These are phyloP conservation scores for Neobulgaria alba DNA, from an alignment of 2,329 filamentous ascomycete species.

Conservation along the genomic window DNA sequence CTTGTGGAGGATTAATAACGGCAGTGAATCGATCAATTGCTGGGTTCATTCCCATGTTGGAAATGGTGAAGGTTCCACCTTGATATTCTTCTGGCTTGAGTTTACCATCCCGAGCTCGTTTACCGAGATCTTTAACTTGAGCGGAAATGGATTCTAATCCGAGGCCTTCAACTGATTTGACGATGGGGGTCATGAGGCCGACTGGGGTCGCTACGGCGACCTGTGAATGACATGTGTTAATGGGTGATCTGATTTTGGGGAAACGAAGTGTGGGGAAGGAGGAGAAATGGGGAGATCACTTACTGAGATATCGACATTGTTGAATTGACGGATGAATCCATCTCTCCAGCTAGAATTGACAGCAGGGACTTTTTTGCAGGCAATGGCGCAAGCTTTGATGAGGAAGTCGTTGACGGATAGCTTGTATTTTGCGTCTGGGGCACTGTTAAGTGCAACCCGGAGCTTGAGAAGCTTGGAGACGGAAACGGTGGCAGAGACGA, in stretches of 20 bases:
- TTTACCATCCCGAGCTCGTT: constrained; percentile 93
- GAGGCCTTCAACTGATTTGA: constrained; percentile 77
- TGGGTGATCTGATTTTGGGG: background rate
- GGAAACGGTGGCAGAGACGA: constrained; percentile 82
- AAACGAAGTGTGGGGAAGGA: background rate
- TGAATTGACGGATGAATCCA: constrained; percentile 87
- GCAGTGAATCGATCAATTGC: constrained; percentile 96
- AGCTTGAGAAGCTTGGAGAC: constrained; percentile 95
- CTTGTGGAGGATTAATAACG: constrained; percentile 97
- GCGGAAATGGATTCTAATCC: constrained; percentile 83
- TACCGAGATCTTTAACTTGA: constrained; percentile 92
- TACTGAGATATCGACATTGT: constrained; percentile 88
- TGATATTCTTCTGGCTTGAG: constrained; percentile 99
- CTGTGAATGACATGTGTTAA: constrained; percentile 10
- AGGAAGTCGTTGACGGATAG: constrained; percentile 99
- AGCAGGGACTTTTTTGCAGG: constrained; percentile 85
- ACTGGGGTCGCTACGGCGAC: constrained; percentile 61
- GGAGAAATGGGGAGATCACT: constrained; percentile 42
- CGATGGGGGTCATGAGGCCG: constrained; percentile 95
- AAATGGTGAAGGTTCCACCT: constrained; percentile 97
- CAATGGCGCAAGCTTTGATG: constrained; percentile 87
- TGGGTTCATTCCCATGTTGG: constrained; percentile 99
- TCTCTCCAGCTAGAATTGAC: constrained; percentile 95
- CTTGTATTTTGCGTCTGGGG: constrained; percentile 90
- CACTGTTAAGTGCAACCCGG: constrained; percentile 82